Conservation (phyloP, 2,329 filamentous ascomycete species). For the Onygenales sp. region DNA sequence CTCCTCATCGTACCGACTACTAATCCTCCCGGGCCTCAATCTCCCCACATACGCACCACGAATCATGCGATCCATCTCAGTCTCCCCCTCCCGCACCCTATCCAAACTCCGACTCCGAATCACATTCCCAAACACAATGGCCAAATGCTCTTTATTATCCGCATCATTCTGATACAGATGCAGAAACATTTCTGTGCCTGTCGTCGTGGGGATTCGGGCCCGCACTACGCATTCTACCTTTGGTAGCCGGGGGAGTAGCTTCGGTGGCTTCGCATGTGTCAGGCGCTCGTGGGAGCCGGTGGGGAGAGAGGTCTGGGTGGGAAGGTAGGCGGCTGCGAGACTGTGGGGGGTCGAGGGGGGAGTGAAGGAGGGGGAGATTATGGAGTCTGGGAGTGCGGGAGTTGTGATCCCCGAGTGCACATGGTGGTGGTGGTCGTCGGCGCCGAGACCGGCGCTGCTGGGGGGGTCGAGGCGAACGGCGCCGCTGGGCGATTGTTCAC, state of each 20-base stretch:
- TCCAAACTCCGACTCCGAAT: constrained; percentile 62
- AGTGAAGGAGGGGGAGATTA: constrained; percentile 45
- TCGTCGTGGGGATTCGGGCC: constrained; percentile 86
- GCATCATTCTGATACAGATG: constrained; percentile 89
- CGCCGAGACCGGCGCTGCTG: constrained; percentile 3
- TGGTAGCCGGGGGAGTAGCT: constrained; percentile 65
- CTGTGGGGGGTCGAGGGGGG: constrained; percentile 29
- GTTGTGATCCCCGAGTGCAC: constrained; percentile 16
- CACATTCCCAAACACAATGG: constrained; percentile 85
- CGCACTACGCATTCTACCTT: constrained; percentile 89
- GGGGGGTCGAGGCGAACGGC: neutral
- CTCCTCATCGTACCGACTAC: constrained; percentile 52
- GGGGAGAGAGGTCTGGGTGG: constrained; percentile 20
- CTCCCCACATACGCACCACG: constrained; percentile 85
- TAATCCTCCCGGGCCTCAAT: constrained; percentile 74
- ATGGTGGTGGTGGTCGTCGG: constrained; percentile 16
- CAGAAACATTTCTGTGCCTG: constrained; percentile 90
- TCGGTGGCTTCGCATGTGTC: constrained; percentile 49
- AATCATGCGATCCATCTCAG: constrained; percentile 64
- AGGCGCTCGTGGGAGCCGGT: constrained; percentile 14
- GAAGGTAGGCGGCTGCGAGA: constrained; percentile 26
- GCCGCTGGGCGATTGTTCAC: neutral
- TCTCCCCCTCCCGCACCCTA: constrained; percentile 36
- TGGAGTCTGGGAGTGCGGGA: constrained; percentile 41
- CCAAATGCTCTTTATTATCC: constrained; percentile 91